Conservation (phyloP, 2,329 filamentous ascomycete species). For the Endothia cerciana region DNA sequence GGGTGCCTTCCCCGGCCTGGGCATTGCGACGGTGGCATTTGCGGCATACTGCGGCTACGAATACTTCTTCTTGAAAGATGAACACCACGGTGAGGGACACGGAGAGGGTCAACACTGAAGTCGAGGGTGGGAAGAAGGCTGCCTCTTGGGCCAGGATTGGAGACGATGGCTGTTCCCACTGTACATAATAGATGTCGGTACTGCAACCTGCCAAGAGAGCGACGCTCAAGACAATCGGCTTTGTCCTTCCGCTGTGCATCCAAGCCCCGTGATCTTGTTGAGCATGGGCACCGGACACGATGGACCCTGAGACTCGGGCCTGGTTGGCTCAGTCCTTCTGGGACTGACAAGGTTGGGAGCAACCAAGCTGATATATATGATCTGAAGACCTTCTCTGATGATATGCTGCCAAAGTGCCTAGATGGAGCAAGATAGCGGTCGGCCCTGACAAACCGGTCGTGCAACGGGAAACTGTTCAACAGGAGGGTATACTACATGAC, state of each 20-base stretch:
- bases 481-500: not conserved
- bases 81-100: slow-evolving; percentile 60
- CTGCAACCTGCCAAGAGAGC: slow-evolving; percentile 1
- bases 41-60: slow-evolving; percentile 88
- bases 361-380: not conserved
- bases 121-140: not conserved
- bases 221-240: not conserved
- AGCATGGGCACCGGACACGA: not conserved
- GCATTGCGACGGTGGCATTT: slow-evolving; percentile 91
- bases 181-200: slow-evolving; percentile 24
- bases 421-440: not conserved
- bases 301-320: too few relatives aligned
- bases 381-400: not conserved
- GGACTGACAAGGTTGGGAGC: too few relatives aligned
- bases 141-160: not conserved
- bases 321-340: too few relatives aligned
- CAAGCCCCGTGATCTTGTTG: not conserved
- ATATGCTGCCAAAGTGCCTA: not conserved
- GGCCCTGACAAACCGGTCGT: not conserved
- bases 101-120: slow-evolving; percentile 61
- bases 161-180: slow-evolving; percentile 6
- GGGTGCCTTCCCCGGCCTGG: slow-evolving; percentile 83
- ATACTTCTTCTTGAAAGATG: slow-evolving; percentile 80
- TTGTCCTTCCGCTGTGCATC: not conserved
- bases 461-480: not conserved